Conservation (phyloP, 306 rosid genomes). For the Rubus idaeus region DNA sequence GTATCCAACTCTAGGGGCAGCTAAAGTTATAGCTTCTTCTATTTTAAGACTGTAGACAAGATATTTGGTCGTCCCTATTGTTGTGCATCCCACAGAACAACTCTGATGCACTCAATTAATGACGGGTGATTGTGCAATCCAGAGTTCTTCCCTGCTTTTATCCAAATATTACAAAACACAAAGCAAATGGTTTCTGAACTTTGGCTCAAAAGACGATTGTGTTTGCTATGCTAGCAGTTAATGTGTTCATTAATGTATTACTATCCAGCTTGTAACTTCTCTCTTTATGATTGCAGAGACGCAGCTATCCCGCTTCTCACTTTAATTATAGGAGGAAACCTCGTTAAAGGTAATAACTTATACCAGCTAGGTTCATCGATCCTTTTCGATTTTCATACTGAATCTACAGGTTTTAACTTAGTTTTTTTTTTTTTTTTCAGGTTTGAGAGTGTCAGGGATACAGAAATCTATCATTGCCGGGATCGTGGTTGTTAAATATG, state of each 20-base stretch:
- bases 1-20: neutral
- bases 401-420: neutral
- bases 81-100: too few species aligned
- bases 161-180: too few species aligned
- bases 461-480: conserved; percentile 45
- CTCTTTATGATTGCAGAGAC: conserved; percentile 41
- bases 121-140: too few species aligned
- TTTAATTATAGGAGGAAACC: conserved; percentile 82
- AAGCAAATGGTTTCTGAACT: too few species aligned
- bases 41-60: too few species aligned
- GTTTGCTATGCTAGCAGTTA: neutral
- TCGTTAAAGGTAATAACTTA: conserved; percentile 51
- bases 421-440: conserved; percentile 29
- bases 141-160: too few species aligned
- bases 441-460: conserved; percentile 54
- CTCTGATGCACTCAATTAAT: too few species aligned
- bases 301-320: conserved; percentile 72
- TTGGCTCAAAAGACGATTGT: too few species aligned
- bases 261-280: neutral
- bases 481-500: conserved; percentile 51
- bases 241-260: neutral
- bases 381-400: neutral
- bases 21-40: too few species aligned
- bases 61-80: too few species aligned
- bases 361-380: neutral